phyloP scores from a whole-genome alignment of 352 stramenopile genomes.

The Globisporangium splendens region DNA sequence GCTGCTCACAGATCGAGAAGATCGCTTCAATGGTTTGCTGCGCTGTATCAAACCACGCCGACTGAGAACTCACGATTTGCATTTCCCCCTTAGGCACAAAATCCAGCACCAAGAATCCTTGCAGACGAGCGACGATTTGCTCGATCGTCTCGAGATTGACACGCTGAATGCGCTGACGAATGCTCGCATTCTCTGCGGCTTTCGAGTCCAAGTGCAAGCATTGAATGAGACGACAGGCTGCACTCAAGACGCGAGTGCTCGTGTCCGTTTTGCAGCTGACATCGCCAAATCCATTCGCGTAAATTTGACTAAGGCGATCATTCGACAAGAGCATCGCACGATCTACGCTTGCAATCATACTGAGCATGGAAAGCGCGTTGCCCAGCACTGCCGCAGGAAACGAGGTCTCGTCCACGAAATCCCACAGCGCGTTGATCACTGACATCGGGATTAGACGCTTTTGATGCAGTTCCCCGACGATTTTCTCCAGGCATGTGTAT shows the following conservation, averaged over 20 bases:
- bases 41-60: constrained; percentile 90
- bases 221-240: constrained; percentile 62
- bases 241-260: constrained; percentile 49
- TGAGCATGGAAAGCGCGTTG: constrained; percentile 58
- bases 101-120: constrained; percentile 84
- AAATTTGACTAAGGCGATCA: constrained; percentile 50
- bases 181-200: constrained; percentile 25
- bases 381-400: constrained; percentile 58
- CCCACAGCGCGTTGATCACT: constrained; percentile 68
- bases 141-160: constrained; percentile 88
- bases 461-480: constrained; percentile 59
- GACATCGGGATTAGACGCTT: constrained; percentile 56
- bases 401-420: constrained; percentile 52
- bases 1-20: constrained; percentile 88
- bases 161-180: constrained; percentile 48
- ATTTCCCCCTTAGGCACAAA: constrained; percentile 71
- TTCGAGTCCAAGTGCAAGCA: constrained; percentile 58
- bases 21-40: constrained; percentile 92
- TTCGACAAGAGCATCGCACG: constrained; percentile 60
- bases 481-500: constrained; percentile 73
- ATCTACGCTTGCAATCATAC: constrained; percentile 68
- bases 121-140: constrained; percentile 86
- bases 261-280: constrained; percentile 45
- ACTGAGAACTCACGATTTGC: constrained; percentile 33
- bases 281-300: constrained; percentile 54